Evolutionary conservation across 257 asterid genomes (phyloP).

Genomic region (Solanum pennellii): DNA sequence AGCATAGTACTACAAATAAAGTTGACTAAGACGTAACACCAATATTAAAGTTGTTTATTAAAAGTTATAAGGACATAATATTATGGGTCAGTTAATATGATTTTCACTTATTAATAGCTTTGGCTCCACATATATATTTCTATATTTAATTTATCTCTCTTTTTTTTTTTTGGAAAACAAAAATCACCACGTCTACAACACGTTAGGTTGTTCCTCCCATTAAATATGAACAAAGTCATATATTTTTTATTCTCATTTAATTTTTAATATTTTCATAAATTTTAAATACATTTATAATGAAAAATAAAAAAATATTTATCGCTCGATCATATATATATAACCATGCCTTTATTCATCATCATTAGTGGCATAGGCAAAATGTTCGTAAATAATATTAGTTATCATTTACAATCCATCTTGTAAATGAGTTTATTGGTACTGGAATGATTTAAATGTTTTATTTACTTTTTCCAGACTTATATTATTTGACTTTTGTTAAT

Average conservation of each 20-base stretch:
- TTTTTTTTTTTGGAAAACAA: neutral
- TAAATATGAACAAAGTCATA: neutral
- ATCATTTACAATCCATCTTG: neutral
- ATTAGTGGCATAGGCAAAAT: neutral
- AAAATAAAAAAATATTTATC: too few relatives aligned
- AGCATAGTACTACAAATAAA: neutral
- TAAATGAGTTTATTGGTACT: neutral
- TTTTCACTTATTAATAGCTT: neutral
- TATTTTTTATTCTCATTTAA: too few relatives aligned
- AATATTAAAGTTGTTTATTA: neutral
- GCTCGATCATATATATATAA: too few relatives aligned
- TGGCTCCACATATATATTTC: neutral
- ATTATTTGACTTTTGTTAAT: too few relatives aligned
- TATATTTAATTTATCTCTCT: neutral
- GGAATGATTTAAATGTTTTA: neutral
- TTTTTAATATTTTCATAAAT: too few relatives aligned
- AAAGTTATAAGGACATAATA: neutral
- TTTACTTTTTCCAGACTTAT: neutral
- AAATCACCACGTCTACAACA: neutral
- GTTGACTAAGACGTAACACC: neutral
- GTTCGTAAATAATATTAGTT: neutral
- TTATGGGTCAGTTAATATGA: neutral
- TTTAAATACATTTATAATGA: fast-evolving
- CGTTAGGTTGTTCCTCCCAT: neutral
- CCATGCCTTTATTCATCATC: neutral